Evolutionary conservation across 129 eudicot species (phyloP).

Genomic region (Lactuca saligna): DNA sequence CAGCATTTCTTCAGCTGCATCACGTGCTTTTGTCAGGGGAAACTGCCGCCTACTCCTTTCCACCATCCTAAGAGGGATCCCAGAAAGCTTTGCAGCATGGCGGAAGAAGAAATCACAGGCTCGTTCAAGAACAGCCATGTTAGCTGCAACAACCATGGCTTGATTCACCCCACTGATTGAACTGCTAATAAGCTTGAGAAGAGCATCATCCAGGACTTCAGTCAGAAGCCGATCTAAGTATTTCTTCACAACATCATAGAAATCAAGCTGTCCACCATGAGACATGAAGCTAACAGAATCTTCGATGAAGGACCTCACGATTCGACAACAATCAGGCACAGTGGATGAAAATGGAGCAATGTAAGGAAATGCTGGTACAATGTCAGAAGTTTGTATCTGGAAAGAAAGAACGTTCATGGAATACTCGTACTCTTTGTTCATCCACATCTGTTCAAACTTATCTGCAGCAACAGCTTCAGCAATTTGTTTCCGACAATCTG

Average conservation of each 20-base stretch:
- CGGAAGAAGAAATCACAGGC: constrained; percentile 96
- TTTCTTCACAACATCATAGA: constrained; percentile 93
- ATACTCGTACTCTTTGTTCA: constrained; percentile 98
- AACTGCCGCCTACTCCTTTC: constrained; percentile 88
- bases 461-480: constrained; percentile 87
- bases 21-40: constrained; percentile 85
- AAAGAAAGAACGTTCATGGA: constrained; percentile 97
- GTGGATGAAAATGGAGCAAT: constrained; percentile 93
- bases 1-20: constrained; percentile 88
- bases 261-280: constrained; percentile 94
- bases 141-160: constrained; percentile 97
- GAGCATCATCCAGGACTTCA: constrained; percentile 82
- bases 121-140: constrained; percentile 94
- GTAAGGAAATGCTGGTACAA: constrained; percentile 87
- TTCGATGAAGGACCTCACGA: constrained; percentile 90
- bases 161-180: constrained; percentile 84
- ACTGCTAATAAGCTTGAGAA: constrained; percentile 67
- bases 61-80: constrained; percentile 82
- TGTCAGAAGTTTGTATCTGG: constrained; percentile 87
- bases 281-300: constrained; percentile 99
- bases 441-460: constrained; percentile 97
- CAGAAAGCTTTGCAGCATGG: constrained; percentile 97
- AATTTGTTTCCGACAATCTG: constrained; percentile 88
- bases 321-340: constrained; percentile 96
- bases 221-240: constrained; percentile 87